phyloP scores from a whole-genome alignment of 2,329 filamentous ascomycete genomes.

The Didymella segeticola region DNA sequence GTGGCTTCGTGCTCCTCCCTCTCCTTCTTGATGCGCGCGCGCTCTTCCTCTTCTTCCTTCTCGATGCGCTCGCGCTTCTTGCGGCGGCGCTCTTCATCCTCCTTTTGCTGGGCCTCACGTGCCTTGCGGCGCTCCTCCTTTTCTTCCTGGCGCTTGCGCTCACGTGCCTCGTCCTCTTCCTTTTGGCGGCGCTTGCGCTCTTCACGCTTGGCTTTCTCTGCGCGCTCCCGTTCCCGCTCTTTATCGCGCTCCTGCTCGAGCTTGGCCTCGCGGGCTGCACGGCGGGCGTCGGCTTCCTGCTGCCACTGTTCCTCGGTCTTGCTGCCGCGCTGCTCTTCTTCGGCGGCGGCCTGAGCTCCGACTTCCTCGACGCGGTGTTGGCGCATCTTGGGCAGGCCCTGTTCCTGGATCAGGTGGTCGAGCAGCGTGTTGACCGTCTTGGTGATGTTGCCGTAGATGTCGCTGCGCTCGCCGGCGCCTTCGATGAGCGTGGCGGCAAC shows the following conservation, averaged over 20 bases:
- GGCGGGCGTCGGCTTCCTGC: conserved; percentile 67
- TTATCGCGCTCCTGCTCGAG: conserved; percentile 67
- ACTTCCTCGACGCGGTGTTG: conserved; percentile 72
- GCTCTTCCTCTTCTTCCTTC: conserved; percentile 60
- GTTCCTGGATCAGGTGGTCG: conserved; percentile 63
- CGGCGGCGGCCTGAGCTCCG: conserved; percentile 70
- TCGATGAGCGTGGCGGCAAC: conserved; percentile 79
- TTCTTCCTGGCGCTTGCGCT: conserved; percentile 55
- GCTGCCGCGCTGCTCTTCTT: conserved; percentile 68
- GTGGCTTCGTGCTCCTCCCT: conserved; percentile 50
- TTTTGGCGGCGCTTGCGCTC: conserved; percentile 59
- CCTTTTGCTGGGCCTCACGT: conserved; percentile 38
- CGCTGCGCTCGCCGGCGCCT: conserved; percentile 77
- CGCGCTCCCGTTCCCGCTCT: conserved; percentile 62
- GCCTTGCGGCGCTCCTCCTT: conserved; percentile 51
- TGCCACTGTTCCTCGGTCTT: conserved; percentile 79
- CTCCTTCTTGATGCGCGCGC: conserved; percentile 53
- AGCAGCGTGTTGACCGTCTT: conserved; percentile 72
- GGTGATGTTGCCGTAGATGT: conserved; percentile 76
- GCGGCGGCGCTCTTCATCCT: conserved; percentile 42
- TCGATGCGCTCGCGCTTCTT: conserved; percentile 39
- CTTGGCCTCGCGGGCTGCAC: conserved; percentile 66
- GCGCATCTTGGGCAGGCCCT: conserved; percentile 74
- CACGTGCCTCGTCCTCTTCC: conserved; percentile 52
- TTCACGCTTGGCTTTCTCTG: conserved; percentile 64